Evolutionary conservation across 495 filamentous ascomycete genomes (phyloP).

Genomic region (Entonaema liquescens): DNA sequence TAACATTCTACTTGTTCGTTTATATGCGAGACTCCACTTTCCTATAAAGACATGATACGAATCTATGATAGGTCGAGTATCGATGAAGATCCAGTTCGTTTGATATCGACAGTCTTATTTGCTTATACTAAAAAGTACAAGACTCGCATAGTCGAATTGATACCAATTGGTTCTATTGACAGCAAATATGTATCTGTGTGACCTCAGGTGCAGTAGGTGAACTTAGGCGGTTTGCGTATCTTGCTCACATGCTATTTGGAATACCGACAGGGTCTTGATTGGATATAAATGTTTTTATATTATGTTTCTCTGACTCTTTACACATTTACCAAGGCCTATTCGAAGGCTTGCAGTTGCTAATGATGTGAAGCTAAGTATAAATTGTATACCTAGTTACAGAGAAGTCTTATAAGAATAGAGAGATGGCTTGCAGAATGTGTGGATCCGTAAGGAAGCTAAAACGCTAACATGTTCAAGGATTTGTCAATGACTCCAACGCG

Average conservation of each 20-base stretch:
- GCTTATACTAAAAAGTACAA: too few relatives aligned
- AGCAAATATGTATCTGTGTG: not conserved
- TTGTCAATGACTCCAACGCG: slow-evolving; percentile 24
- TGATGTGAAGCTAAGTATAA: too few relatives aligned
- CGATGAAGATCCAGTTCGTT: not conserved
- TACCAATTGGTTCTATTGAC: too few relatives aligned
- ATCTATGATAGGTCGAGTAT: not conserved
- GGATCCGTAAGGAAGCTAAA: not conserved
- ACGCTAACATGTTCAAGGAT: not conserved
- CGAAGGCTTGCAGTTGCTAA: too few relatives aligned
- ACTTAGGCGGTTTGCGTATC: not conserved
- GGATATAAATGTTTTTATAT: not conserved
- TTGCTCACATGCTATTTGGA: not conserved
- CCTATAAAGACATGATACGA: not conserved
- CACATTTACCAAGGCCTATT: too few relatives aligned
- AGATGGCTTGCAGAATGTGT: not conserved
- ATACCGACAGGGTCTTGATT: not conserved
- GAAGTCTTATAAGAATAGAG: not conserved
- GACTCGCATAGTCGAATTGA: too few relatives aligned
- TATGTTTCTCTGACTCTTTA: too few relatives aligned
- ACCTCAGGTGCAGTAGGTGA: not conserved
- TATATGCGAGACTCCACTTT: not conserved
- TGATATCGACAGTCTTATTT: not conserved
- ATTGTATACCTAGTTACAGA: too few relatives aligned
- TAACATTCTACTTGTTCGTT: not conserved